Evolutionary conservation across 2,329 filamentous ascomycete genomes (phyloP).

Genomic region (Laburnicola sp.): DNA sequence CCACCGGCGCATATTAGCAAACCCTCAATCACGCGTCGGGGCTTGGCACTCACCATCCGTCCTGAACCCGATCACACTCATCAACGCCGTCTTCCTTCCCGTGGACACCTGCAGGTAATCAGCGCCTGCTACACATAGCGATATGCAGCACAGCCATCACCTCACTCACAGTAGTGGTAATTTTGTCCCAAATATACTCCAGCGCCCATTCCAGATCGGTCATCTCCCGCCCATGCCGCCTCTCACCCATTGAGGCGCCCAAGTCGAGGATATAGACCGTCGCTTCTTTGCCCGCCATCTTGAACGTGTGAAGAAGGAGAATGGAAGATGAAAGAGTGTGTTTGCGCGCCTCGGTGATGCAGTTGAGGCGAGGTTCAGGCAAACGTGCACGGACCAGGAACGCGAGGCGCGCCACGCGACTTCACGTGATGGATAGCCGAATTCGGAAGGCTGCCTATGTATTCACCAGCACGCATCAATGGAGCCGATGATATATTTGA

Average conservation of each 20-base stretch:
- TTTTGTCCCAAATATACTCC: conserved; percentile 94
- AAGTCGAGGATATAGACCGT: conserved; percentile 91
- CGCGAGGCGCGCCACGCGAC: conserved; percentile 16
- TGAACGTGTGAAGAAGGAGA: conserved; percentile 1
- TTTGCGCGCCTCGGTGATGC: neutral
- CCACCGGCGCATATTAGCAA: neutral
- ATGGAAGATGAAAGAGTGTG: conserved; percentile 8
- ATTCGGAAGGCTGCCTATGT: neutral
- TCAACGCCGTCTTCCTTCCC: conserved; percentile 72
- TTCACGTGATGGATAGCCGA: conserved; percentile 19
- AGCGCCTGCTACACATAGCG: neutral
- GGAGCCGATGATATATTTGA: no score
- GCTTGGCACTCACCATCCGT: conserved; percentile 62
- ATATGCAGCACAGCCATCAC: conserved; percentile 41
- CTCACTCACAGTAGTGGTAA: conserved; percentile 73
- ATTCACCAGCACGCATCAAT: no score
- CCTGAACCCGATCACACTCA: conserved; percentile 81
- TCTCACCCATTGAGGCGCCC: conserved; percentile 78
- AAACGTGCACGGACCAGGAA: conserved; percentile 27
- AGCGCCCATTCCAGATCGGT: conserved; percentile 87
- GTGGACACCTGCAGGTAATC: conserved; percentile 54
- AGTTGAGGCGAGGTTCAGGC: conserved; percentile 24
- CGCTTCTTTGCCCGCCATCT: conserved; percentile 91
- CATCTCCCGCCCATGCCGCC: conserved; percentile 69
- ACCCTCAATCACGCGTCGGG: neutral